These are phyloP conservation scores for Tritrichomonas musculus DNA, from an alignment of 208 protist species.

Conservation along the genomic window DNA sequence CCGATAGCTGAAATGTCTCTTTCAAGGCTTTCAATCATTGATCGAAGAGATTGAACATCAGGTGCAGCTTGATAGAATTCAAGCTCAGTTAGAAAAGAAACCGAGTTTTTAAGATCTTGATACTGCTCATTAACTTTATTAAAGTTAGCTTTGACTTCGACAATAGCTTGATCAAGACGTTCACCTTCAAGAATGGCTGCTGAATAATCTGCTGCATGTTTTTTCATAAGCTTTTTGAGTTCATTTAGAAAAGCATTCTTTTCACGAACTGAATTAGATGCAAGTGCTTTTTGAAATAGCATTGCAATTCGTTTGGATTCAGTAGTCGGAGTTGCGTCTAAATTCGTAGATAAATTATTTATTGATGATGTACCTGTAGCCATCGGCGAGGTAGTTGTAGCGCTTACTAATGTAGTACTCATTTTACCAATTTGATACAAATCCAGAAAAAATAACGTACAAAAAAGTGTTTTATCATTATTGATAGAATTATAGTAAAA, in stretches of 20 bases:
- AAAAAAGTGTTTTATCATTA: too few relatives aligned
- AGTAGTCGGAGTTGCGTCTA: background rate
- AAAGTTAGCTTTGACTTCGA: slow-evolving; percentile 1
- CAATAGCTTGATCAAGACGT: background rate
- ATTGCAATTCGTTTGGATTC: slow-evolving; percentile 1
- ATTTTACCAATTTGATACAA: too few relatives aligned
- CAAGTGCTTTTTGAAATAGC: background rate
- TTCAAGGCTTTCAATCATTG: background rate
- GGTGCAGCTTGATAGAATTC: slow-evolving; percentile 32
- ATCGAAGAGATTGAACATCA: background rate
- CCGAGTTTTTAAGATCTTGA: background rate
- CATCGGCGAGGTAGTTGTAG: too few relatives aligned
- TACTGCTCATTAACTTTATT: slow-evolving; percentile 22
- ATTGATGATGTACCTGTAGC: too few relatives aligned
- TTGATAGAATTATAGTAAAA: too few relatives aligned
- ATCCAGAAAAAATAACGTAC: too few relatives aligned
- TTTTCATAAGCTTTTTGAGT: slow-evolving; percentile 19
- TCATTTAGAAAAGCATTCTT: slow-evolving; percentile 23
- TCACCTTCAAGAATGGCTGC: background rate
- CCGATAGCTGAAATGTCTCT: slow-evolving; percentile 17
- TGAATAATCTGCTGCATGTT: slow-evolving; percentile 32
- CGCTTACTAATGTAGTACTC: too few relatives aligned
- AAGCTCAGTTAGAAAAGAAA: slow-evolving; percentile 27
- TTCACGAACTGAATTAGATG: background rate
- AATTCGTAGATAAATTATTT: too few relatives aligned